Conservation (phyloP, 2,329 filamentous ascomycete species). For the Hymenoscyphus infarciens region DNA sequence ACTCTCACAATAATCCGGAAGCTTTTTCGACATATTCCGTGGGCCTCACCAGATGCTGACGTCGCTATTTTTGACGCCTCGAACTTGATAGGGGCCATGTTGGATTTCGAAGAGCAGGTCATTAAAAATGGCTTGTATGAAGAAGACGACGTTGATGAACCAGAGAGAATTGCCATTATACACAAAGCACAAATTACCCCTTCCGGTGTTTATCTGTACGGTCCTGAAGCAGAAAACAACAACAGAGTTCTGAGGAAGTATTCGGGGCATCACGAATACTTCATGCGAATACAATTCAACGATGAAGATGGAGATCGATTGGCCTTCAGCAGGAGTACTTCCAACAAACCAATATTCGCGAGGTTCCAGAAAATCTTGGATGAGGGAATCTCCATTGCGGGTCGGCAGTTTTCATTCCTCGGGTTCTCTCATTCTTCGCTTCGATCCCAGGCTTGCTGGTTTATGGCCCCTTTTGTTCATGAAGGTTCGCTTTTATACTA, state of each 20-base stretch:
- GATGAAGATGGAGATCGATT: constrained; percentile 72
- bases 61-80: constrained; percentile 40
- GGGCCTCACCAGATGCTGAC: constrained; percentile 49
- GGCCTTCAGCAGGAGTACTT: constrained; percentile 51
- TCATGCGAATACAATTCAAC: constrained; percentile 67
- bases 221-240: constrained; percentile 62
- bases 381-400: constrained; percentile 60
- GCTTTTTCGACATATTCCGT: constrained; percentile 47
- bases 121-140: constrained; percentile 30
- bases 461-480: constrained; percentile 47
- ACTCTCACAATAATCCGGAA: background rate
- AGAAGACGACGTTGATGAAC: constrained; percentile 20
- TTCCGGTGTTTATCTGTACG: constrained; percentile 51
- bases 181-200: constrained; percentile 49
- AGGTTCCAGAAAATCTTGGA: constrained; percentile 60
- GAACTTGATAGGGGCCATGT: constrained; percentile 41
- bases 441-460: constrained; percentile 68
- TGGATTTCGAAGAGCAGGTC: constrained; percentile 38
- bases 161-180: constrained; percentile 26
- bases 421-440: constrained; percentile 80
- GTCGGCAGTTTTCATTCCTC: constrained; percentile 61
- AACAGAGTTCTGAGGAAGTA: constrained; percentile 70
- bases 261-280: constrained; percentile 54
- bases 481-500: constrained; percentile 36
- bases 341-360: constrained; percentile 47